Evolutionary conservation across 106 monocot genomes (phyloP).

Genomic region (Dactylorhiza incarnata): DNA sequence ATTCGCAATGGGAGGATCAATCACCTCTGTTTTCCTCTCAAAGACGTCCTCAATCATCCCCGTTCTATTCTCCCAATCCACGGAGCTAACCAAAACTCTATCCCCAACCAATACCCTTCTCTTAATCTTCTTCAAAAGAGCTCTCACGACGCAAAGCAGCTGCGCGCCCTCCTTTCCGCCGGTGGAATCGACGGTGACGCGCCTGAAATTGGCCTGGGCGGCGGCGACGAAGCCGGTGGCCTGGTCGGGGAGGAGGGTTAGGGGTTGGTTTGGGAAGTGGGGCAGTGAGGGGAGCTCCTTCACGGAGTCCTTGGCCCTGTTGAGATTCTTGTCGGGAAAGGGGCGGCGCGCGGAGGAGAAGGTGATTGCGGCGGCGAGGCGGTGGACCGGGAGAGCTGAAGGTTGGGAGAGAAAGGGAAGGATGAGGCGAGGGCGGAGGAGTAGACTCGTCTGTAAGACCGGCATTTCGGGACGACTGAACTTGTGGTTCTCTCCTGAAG

Average conservation of each 20-base stretch:
- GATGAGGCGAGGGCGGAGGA: conserved; percentile 12
- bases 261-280: neutral
- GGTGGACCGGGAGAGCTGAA: conserved; percentile 3
- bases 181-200: conserved; percentile 51
- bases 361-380: conserved; percentile 4
- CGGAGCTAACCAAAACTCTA: conserved; percentile 60
- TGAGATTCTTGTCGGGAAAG: conserved; percentile 42
- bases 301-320: conserved; percentile 34
- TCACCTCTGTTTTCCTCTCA: conserved; percentile 48
- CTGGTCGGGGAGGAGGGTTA: conserved; percentile 56
- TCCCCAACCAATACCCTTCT: conserved; percentile 84
- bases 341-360: conserved; percentile 6
- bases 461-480: neutral
- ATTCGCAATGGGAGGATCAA: conserved; percentile 82
- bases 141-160: conserved; percentile 79
- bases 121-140: conserved; percentile 83
- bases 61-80: conserved; percentile 74
- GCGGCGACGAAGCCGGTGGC: conserved; percentile 80
- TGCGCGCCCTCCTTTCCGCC: conserved; percentile 35
- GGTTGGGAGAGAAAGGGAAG: conserved; percentile 1
- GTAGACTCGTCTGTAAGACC: conserved; percentile 6
- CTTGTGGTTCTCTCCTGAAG: neutral
- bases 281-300: conserved; percentile 14
- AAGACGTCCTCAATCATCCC: conserved; percentile 87
- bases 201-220: conserved; percentile 95